These are phyloP conservation scores for Barnettozyma sp. DNA, from an alignment of 805 yeast species.

Conservation along the genomic window DNA sequence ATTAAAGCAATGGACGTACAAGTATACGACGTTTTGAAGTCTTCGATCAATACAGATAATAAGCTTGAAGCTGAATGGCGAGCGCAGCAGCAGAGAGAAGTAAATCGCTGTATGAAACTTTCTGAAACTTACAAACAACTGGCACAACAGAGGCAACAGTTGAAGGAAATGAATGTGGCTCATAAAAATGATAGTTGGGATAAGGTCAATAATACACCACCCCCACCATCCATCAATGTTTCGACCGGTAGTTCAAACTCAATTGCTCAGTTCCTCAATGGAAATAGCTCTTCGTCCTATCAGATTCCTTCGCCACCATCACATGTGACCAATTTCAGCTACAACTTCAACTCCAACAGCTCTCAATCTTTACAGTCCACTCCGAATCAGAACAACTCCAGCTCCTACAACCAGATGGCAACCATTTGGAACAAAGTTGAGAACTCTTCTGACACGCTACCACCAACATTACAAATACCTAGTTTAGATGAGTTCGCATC, in stretches of 20 bases:
- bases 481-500: constrained; percentile 2
- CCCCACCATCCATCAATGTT: background rate
- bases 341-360: constrained; percentile 7
- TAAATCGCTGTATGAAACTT: constrained; percentile 24
- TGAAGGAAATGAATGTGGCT: constrained; percentile 9
- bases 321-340: constrained; percentile 5
- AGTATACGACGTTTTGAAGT: constrained; percentile 16
- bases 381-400: background rate
- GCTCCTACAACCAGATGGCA: constrained; percentile 4
- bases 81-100: constrained; percentile 33
- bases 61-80: constrained; percentile 34
- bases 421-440: constrained; percentile 8
- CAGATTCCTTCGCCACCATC: constrained; percentile 6
- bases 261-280: constrained; percentile 3
- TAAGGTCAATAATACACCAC: constrained; percentile 7
- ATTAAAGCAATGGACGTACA: constrained; percentile 16
- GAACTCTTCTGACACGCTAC: background rate
- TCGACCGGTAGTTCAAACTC: background rate
- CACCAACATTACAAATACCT: background rate
- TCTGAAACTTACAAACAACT: constrained; percentile 16
- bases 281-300: constrained; percentile 1
- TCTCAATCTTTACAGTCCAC: constrained; percentile 12
- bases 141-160: constrained; percentile 11
- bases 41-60: constrained; percentile 29
- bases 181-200: constrained; percentile 2